Percentiles rank a stretch among this genome's conserved stretches.
These are phyloP conservation scores for Anthracocystis setariae DNA, from an alignment of 1,284 basidiomycete species.

Conservation along the genomic window DNA sequence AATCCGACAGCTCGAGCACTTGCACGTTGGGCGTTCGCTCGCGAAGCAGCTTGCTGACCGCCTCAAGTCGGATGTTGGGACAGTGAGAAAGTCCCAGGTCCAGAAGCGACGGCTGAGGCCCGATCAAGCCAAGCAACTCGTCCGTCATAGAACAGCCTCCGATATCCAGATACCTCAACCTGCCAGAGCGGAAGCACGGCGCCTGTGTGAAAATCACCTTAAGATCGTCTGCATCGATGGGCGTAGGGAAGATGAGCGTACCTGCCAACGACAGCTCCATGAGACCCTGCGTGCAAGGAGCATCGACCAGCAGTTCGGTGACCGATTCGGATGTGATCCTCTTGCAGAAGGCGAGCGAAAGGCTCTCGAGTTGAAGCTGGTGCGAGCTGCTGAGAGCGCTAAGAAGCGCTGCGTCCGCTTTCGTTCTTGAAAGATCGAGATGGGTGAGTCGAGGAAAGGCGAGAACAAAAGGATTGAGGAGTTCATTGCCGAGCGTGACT, in stretches of 20 bases:
- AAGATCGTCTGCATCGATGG: conserved; percentile 78
- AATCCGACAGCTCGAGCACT: conserved; percentile 82
- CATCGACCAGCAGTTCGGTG: conserved; percentile 78
- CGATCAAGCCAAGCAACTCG: conserved; percentile 70
- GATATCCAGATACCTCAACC: conserved; percentile 86
- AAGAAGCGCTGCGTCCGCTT: conserved; percentile 81
- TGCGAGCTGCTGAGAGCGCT: conserved; percentile 75
- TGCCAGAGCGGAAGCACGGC: conserved; percentile 82
- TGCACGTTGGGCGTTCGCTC: conserved; percentile 81
- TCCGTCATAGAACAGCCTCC: conserved; percentile 81
- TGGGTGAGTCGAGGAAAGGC: conserved; percentile 88
- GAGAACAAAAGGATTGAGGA: conserved; percentile 81
- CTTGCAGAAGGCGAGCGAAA: conserved; percentile 88
- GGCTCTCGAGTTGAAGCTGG: conserved; percentile 77
- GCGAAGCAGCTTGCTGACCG: conserved; percentile 78
- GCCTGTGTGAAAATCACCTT: conserved; percentile 77
- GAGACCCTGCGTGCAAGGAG: conserved; percentile 74
- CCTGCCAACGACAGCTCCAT: conserved; percentile 88
- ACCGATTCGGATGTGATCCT: conserved; percentile 83
- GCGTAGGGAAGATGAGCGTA: conserved; percentile 84
- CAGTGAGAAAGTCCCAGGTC: conserved; percentile 78
- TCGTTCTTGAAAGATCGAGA: conserved; percentile 74
- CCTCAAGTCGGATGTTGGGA: conserved; percentile 76
- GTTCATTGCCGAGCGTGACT: conserved; percentile 79
- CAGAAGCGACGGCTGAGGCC: conserved; percentile 79